Percentiles rank a stretch among this genome's conserved stretches.
These are phyloP conservation scores for Trichoderma sp. DNA, from an alignment of 2,329 filamentous ascomycete species.

Conservation along the genomic window DNA sequence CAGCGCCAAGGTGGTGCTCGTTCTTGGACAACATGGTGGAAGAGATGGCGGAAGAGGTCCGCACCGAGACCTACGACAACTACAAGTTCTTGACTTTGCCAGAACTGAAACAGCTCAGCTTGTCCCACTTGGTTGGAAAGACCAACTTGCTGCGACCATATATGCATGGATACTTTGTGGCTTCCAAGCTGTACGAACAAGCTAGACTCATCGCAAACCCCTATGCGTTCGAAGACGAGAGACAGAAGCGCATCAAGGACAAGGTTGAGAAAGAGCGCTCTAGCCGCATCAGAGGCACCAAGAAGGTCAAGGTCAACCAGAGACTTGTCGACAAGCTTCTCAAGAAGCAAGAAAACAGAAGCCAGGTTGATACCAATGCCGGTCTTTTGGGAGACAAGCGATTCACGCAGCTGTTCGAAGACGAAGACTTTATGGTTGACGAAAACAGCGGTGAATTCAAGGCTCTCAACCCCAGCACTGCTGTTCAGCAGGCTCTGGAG, in stretches of 20 bases:
- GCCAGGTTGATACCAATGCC: constrained; percentile 58
- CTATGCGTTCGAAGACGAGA: constrained; percentile 89
- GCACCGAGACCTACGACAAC: constrained; percentile 90
- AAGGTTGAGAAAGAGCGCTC: constrained; percentile 98
- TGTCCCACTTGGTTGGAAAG: constrained; percentile 87
- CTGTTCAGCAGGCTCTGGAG: constrained; percentile 41
- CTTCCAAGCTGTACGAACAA: constrained; percentile 92
- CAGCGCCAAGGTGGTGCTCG: constrained; percentile 91
- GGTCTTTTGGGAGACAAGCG: constrained; percentile 80
- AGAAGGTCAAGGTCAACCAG: constrained; percentile 97
- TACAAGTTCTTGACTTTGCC: constrained; percentile 95
- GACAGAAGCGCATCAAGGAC: constrained; percentile 86
- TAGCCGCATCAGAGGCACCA: constrained; percentile 87
- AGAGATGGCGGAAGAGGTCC: constrained; percentile 88
- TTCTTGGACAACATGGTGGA: constrained; percentile 98
- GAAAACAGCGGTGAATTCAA: constrained; percentile 86
- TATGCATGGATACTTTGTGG: constrained; percentile 99
- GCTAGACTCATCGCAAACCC: constrained; percentile 91
- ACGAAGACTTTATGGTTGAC: constrained; percentile 90
- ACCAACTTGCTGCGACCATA: constrained; percentile 90
- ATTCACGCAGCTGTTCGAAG: constrained; percentile 87
- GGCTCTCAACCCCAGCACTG: constrained; percentile 83
- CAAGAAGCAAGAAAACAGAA: constrained; percentile 63
- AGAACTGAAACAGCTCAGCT: constrained; percentile 80
- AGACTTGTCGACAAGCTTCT: constrained; percentile 73